These are phyloP conservation scores for Porcisia hertigi DNA, from an alignment of 208 protist genomes.

Conservation along the genomic window DNA sequence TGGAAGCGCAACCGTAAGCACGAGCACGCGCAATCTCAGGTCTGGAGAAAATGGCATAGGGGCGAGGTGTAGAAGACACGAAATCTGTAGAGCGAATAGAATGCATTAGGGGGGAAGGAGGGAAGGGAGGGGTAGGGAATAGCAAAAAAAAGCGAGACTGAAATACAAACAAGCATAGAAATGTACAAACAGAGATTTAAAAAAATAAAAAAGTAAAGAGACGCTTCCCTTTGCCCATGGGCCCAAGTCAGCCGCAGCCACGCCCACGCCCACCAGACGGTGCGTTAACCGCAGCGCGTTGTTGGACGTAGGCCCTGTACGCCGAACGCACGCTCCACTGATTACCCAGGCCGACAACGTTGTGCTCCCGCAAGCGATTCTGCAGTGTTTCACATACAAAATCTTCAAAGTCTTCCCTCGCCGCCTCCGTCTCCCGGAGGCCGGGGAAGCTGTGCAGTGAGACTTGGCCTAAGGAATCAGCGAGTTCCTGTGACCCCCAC, in stretches of 20 bases:
- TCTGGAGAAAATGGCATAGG: too few species aligned
- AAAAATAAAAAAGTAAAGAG: background rate
- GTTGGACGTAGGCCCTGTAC: slow-evolving; percentile 1
- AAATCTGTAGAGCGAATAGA: too few species aligned
- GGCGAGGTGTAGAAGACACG: too few species aligned
- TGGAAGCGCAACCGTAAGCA: background rate
- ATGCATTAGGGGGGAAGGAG: too few species aligned
- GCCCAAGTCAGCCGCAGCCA: background rate
- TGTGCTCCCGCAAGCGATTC: slow-evolving; percentile 7
- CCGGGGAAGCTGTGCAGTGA: slow-evolving; percentile 10
- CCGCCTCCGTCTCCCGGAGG: background rate
- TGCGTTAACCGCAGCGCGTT: background rate
- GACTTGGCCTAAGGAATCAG: slow-evolving; percentile 16
- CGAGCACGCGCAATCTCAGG: background rate
- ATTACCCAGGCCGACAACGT: slow-evolving; percentile 2
- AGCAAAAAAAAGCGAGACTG: too few species aligned
- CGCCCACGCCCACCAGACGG: background rate
- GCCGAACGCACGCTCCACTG: slow-evolving; percentile 24
- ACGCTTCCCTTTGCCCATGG: too few species aligned
- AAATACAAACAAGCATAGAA: background rate
- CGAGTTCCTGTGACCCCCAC: slow-evolving; percentile 27
- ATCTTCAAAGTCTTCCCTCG: slow-evolving; percentile 1
- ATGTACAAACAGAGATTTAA: background rate
- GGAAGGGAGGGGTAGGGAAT: too few species aligned
- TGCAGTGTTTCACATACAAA: slow-evolving; percentile 17